Conservation (phyloP, 2,329 filamentous ascomycete species). For the Epichloe sibirici region DNA sequence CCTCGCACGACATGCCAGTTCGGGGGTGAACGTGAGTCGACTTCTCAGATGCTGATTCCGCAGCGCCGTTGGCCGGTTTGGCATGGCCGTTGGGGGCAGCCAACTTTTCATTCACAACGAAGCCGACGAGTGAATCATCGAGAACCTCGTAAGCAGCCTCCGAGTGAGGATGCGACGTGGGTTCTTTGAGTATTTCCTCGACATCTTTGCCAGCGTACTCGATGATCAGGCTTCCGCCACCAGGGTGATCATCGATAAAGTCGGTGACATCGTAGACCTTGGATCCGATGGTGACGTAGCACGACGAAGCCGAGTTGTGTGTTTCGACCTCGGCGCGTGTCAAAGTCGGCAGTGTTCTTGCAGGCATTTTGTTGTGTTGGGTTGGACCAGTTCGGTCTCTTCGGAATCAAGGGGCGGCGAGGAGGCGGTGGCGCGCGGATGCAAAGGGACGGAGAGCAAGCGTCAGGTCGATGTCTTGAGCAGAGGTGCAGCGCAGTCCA, state of each 20-base stretch:
- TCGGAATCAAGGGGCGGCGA: not conserved
- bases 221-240: conserved; percentile 75
- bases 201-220: conserved; percentile 87
- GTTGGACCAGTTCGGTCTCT: not conserved
- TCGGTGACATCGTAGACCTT: conserved; percentile 94
- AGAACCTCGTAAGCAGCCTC: conserved; percentile 94
- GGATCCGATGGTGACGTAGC: conserved; percentile 80
- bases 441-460: not conserved
- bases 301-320: conserved; percentile 70
- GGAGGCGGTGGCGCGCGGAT: not conserved
- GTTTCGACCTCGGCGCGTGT: conserved; percentile 67
- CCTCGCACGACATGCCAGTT: conserved; percentile 82
- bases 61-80: conserved; percentile 17
- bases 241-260: conserved; percentile 83
- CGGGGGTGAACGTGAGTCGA: conserved; percentile 36
- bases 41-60: conserved; percentile 15
- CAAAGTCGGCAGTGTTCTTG: conserved; percentile 71
- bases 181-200: conserved; percentile 68
- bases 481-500: not conserved
- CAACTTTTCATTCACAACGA: conserved; percentile 51
- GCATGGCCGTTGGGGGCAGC: conserved; percentile 15
- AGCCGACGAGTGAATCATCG: conserved; percentile 75
- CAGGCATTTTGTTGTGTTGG: conserved; percentile 49
- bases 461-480: not conserved
- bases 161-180: conserved; percentile 71